Evolutionary conservation across 768 basidiomycete species (phyloP).

Genomic region (Leccinum longicurvipes): DNA sequence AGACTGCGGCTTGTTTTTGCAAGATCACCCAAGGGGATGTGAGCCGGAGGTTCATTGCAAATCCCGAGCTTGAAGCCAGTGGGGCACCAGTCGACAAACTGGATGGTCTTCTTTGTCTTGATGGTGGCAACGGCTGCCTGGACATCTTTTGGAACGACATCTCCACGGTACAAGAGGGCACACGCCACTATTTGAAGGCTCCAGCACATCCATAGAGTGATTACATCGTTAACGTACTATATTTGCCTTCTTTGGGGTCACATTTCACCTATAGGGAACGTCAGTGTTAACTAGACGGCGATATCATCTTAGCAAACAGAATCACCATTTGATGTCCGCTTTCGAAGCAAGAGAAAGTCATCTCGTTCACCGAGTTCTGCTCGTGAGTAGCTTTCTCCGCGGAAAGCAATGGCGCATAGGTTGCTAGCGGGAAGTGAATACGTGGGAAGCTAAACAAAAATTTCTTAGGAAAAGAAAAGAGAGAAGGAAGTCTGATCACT

Average conservation of each 20-base stretch:
- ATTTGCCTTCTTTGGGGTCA: slow-evolving; percentile 97
- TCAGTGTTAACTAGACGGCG: slow-evolving; percentile 2
- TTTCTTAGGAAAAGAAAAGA: slow-evolving; percentile 2
- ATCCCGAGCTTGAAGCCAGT: slow-evolving; percentile 99
- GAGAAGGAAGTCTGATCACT: slow-evolving; percentile 31
- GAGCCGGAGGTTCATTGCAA: slow-evolving; percentile 93
- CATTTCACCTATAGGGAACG: slow-evolving; percentile 57
- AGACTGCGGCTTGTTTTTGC: slow-evolving; percentile 92
- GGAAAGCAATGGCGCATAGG: slow-evolving; percentile 94
- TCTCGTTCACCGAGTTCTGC: slow-evolving; percentile 95
- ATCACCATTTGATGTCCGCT: slow-evolving; percentile 90
- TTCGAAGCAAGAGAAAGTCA: slow-evolving; percentile 99
- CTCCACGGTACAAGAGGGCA: slow-evolving; percentile 89
- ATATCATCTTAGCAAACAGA: not conserved
- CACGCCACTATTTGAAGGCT: slow-evolving; percentile 67
- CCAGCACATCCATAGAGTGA: slow-evolving; percentile 9
- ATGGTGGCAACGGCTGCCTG: slow-evolving; percentile 89
- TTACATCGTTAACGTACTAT: slow-evolving; percentile 58
- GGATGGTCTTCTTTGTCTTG: slow-evolving; percentile 97
- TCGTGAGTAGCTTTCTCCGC: slow-evolving; percentile 94
- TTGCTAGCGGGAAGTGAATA: slow-evolving; percentile 97
- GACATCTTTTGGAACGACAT: slow-evolving; percentile 95
- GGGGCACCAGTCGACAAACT: slow-evolving; percentile 98
- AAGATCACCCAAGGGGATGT: slow-evolving; percentile 91
- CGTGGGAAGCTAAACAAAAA: slow-evolving; percentile 73